These are phyloP conservation scores for Talaromyces albobiverticillius DNA, from an alignment of 2,329 filamentous ascomycete species.

Conservation along the genomic window DNA sequence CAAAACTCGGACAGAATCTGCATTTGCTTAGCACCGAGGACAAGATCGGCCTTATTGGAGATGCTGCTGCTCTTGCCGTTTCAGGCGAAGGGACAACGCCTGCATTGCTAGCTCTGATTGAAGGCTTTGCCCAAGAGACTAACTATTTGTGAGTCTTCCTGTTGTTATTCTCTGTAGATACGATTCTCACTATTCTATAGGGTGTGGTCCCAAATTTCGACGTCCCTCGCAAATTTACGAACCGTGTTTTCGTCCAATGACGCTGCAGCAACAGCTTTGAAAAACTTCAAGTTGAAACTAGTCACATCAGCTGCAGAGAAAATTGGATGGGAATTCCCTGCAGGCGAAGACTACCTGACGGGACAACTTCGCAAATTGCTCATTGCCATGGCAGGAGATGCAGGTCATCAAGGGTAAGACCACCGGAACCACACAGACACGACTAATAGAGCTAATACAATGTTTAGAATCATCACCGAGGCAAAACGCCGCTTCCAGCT, in stretches of 20 bases:
- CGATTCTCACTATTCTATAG: conserved; percentile 29
- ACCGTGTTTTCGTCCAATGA: conserved; percentile 81
- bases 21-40: conserved; percentile 77
- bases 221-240: conserved; percentile 72
- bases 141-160: conserved; percentile 64
- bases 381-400: conserved; percentile 69
- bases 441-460: conserved; percentile 12
- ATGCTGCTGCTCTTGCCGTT: conserved; percentile 83
- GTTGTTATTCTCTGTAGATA: neutral
- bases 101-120: conserved; percentile 75
- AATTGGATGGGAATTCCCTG: conserved; percentile 80
- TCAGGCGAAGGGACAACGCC: conserved; percentile 81
- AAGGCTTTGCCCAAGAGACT: conserved; percentile 77
- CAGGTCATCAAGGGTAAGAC: conserved; percentile 69
- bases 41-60: conserved; percentile 88
- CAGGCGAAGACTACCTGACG: conserved; percentile 75
- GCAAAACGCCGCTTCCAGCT: conserved; percentile 74
- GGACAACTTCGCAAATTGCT: conserved; percentile 80
- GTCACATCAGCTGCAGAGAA: conserved; percentile 71
- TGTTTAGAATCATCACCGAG: conserved; percentile 62
- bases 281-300: conserved; percentile 75
- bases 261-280: conserved; percentile 67
- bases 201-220: conserved; percentile 83
- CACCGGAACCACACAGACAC: neutral
- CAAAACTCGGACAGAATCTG: conserved; percentile 74